Evolutionary conservation across 176 grass and related monocot species (phyloP).

Genomic region (Bolboschoenus planiculmis): DNA sequence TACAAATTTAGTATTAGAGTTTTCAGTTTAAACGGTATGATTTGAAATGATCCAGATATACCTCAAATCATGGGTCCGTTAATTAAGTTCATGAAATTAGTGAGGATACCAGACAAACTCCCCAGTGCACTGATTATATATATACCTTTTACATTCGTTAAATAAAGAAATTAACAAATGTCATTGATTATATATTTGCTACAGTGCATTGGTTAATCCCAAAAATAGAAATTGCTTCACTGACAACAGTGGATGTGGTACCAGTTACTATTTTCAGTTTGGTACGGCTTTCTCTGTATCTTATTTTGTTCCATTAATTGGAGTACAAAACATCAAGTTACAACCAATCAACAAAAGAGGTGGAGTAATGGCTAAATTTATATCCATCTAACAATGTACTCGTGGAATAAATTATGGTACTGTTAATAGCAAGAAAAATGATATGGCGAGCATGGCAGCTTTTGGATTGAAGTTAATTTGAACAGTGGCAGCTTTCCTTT

Average conservation of each 20-base stretch:
- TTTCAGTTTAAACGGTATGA: not conserved
- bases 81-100: not conserved
- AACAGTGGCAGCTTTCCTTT: no score
- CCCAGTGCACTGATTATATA: not conserved
- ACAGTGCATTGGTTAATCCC: not conserved
- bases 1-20: not conserved
- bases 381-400: not conserved
- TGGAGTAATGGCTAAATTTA: not conserved
- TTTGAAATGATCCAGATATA: not conserved
- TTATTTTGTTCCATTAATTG: not conserved
- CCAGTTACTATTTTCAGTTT: not conserved
- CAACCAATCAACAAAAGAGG: not conserved
- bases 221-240: not conserved
- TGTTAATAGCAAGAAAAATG: not conserved
- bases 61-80: no score
- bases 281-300: not conserved
- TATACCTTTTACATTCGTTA: not conserved
- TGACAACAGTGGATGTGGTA: not conserved
- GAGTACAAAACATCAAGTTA: not conserved
- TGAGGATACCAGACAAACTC: no score
- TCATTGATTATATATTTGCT: not conserved
- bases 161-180: not conserved
- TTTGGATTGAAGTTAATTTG: not conserved
- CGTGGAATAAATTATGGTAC: not conserved
- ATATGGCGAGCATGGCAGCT: not conserved